phyloP scores from a whole-genome alignment of 257 asterid genomes.

The Petrea volubilis region DNA sequence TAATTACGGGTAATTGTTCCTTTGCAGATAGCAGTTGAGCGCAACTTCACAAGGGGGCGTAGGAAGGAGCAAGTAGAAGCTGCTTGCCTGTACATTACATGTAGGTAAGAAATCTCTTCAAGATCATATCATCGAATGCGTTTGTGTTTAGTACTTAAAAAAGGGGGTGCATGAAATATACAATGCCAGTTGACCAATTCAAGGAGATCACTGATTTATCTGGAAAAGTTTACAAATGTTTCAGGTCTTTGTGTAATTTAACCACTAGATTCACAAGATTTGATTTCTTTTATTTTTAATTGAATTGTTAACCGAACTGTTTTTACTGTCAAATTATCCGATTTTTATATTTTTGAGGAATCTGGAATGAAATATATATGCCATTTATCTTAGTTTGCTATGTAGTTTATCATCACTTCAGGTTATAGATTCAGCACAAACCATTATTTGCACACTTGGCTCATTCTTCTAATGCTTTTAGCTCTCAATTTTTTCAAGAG shows the following conservation, averaged over 20 bases:
- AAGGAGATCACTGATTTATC: neutral
- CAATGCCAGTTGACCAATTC: neutral
- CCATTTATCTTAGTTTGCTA: neutral
- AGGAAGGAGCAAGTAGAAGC: conserved; percentile 84
- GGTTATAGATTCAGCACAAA: neutral
- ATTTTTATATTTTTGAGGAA: neutral
- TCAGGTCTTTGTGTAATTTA: neutral
- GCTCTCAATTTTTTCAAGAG: neutral
- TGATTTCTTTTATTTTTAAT: neutral
- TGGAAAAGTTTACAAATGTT: neutral
- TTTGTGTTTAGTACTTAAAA: conserved; percentile 1
- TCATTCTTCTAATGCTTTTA: neutral
- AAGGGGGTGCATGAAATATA: neutral
- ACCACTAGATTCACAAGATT: neutral
- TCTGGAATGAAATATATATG: neutral
- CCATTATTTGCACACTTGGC: neutral
- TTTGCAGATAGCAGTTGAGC: conserved; percentile 69
- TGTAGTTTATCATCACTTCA: neutral
- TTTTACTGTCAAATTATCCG: neutral
- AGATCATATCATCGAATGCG: neutral
- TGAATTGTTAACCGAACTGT: neutral
- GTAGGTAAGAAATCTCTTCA: conserved; percentile 53
- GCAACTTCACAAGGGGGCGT: conserved; percentile 83
- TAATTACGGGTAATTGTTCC: conserved; percentile 5
- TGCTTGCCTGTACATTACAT: conserved; percentile 81